Evolutionary conservation across 2,329 filamentous ascomycete genomes (phyloP).

Genomic region (Podosphaera fusca): DNA sequence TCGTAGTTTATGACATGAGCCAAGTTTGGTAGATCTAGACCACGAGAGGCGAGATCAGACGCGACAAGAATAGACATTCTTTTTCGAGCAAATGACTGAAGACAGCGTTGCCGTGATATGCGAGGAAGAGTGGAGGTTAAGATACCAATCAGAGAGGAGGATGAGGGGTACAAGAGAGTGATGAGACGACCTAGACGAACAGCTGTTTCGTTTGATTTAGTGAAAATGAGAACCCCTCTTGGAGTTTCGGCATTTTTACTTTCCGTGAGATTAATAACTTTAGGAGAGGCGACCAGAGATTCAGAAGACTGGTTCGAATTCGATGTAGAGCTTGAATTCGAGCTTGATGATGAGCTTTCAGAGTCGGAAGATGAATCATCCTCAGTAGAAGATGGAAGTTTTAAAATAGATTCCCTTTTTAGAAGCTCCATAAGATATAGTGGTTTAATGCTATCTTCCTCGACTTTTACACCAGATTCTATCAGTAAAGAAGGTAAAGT

Average conservation of each 20-base stretch:
- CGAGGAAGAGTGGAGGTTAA: slow-evolving; percentile 62
- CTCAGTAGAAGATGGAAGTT: slow-evolving; percentile 6
- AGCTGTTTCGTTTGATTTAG: slow-evolving; percentile 71
- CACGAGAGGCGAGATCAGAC: slow-evolving; percentile 80
- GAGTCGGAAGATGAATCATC: slow-evolving; percentile 3
- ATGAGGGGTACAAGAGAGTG: slow-evolving; percentile 35
- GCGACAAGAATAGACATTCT: slow-evolving; percentile 58
- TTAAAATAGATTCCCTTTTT: slow-evolving; percentile 26
- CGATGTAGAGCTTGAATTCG: slow-evolving; percentile 1
- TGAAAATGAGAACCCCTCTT: slow-evolving; percentile 50
- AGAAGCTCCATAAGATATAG: slow-evolving; percentile 67
- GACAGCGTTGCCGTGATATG: slow-evolving; percentile 40
- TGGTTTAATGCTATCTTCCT: slow-evolving; percentile 51
- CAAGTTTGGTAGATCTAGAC: slow-evolving; percentile 59
- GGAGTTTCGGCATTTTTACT: slow-evolving; percentile 6
- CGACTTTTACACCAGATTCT: slow-evolving; percentile 45
- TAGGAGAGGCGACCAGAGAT: neutral
- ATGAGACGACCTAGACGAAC: slow-evolving; percentile 70
- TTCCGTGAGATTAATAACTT: neutral
- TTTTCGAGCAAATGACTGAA: slow-evolving; percentile 39
- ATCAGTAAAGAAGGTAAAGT: slow-evolving; percentile 38
- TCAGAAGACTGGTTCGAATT: neutral
- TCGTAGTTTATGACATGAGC: slow-evolving; percentile 89
- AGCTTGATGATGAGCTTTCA: neutral
- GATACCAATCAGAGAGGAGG: slow-evolving; percentile 36